Evolutionary conservation across 331 rosid species (phyloP), one percentile per base, ranked within the genome.

Genomic region (Quercus tomentella): DNA sequence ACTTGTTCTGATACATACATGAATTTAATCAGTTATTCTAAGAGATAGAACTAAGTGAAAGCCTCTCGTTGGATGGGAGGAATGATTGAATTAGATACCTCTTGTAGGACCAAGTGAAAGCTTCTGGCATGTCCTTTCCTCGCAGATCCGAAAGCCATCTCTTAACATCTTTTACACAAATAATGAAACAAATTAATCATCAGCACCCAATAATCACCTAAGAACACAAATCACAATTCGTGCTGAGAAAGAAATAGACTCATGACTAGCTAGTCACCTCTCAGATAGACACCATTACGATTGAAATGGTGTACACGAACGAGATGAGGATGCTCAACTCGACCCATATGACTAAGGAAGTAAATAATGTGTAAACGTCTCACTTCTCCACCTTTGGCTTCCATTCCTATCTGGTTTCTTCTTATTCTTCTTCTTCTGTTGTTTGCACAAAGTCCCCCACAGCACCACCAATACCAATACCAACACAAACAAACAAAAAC

Each of bases 31-130:
- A 9, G 49, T 41, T 41, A 41, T 41, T 41, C 49, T 2, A 41
- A 41, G 49, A 9, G 49, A 41, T 41, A 41, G 49, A 41, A 41
- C 49, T 2, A 41, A 41, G 49, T 4, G 17, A 35, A 35, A 35
- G 9, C 41, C 41, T 1, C 9, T n/a, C 1, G 10, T 67, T 67
- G 1, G 18, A 45, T 22, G 4, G 6, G 56, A 71, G 78, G 22
- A 14, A 23, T 45, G 18, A 35, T 9, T 18, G 70, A 45, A 70
- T 49, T 63, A 51, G 26, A 66, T 80, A 90, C 98, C 98, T 92
- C 79, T 94, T 94, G 84, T 87, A 91, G 70, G 97, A 91, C 98
- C 97, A 91, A 85, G 97, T 78, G 80, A 88, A 94, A 7, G 91
- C 84, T 55, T 92, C 92, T n/a, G 93, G 85, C 85, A 92, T 84